A percentile compares a stretch with the other conserved stretches of the same genome.
Evolutionary conservation across 495 filamentous ascomycete genomes (phyloP).

Genomic region (Hypomontagnella submonticulosa): DNA sequence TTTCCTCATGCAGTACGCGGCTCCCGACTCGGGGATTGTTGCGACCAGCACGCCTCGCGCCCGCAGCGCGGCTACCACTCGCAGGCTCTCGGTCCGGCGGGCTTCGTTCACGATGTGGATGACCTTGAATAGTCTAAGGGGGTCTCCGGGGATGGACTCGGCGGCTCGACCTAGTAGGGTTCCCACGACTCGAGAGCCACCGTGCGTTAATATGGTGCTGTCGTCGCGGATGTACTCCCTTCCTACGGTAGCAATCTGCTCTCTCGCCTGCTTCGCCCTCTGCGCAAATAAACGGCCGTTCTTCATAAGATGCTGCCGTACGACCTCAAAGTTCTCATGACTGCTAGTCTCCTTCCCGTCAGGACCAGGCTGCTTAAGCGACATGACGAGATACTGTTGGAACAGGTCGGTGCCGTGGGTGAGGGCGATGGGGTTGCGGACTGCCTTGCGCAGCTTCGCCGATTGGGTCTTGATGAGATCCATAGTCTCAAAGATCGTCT

Average conservation of each 20-base stretch:
- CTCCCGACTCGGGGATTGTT: conserved; percentile 81
- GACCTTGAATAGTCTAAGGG: conserved; percentile 77
- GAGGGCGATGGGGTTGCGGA: conserved; percentile 88
- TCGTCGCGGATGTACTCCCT: conserved; percentile 78
- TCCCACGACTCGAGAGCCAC: conserved; percentile 84
- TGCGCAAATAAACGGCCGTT: conserved; percentile 87
- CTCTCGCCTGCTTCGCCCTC: conserved; percentile 84
- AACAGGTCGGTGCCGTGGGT: conserved; percentile 96
- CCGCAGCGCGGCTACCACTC: conserved; percentile 71
- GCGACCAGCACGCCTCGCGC: conserved; percentile 82
- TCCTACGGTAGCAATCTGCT: conserved; percentile 84
- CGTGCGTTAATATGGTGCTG: conserved; percentile 85
- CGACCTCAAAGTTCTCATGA: conserved; percentile 78
- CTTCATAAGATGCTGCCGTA: conserved; percentile 80
- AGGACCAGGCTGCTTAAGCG: conserved; percentile 58
- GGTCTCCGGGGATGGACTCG: conserved; percentile 62
- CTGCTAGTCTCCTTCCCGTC: conserved; percentile 65
- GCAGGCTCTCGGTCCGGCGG: conserved; percentile 59
- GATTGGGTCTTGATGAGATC: conserved; percentile 81
- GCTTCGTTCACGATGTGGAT: conserved; percentile 75
- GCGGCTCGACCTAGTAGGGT: conserved; percentile 79
- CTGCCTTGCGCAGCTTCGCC: conserved; percentile 73
- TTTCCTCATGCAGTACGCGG: conserved; percentile 86
- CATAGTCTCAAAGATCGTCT: conserved; percentile 93
- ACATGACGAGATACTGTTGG: conserved; percentile 84